Base-by-base conservation (phyloP, 768 basidiomycete genomes). In the Thelephora aurantiotincta region DNA sequence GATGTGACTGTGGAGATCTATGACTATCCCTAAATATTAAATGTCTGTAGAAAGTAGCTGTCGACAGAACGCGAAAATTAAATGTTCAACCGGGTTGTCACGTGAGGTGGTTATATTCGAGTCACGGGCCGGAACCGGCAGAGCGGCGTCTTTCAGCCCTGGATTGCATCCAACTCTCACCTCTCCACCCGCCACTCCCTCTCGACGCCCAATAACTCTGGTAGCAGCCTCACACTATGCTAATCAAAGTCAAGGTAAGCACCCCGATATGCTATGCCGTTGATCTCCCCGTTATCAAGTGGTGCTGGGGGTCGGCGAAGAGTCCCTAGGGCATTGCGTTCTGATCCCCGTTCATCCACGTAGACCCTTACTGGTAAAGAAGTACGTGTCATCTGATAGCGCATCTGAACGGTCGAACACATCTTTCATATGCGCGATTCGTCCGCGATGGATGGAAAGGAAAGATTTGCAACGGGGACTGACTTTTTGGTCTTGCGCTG, bases 351-450 rank as follows among this genome's bases (percentile, higher is more conserved):
- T 20, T 37, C 35, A 46, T 49, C 43, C 13, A 11, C 26, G 12
- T 35, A 97, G 92, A 94, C 91, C 43, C 75, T 98, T 36, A 98
- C 94, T 43, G 94, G 94, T 52, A 97, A 96, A 67, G 94, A 97
- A 80, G 94, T 92, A 58, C 50, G 58, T 52, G 46, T 44, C 46
- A 30, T 30, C 26, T 30, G 26, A 30, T 30, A 30, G n/a, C 9
- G 26, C 26, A 30, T 30, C 26, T 30, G 9, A 9, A 30, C 26
- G 26, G 26, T 48, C 48, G 14, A 48, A 42, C 41, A 26, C 26
- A 26, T 45, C 45, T 16, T 35, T 35, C n/a, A 12, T 43, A 12
- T 12, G 45, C 30, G 19, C 36, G 33, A 12, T 33, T 30, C 6
- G n/a, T 33, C 35, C 18, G 26, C 3, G 23, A 16, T 7, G 5